Evolutionary conservation across 495 filamentous ascomycete species (phyloP), one percentile per base, ranked within the genome.

Genomic region (Umbilicaria muhlenbergii): DNA sequence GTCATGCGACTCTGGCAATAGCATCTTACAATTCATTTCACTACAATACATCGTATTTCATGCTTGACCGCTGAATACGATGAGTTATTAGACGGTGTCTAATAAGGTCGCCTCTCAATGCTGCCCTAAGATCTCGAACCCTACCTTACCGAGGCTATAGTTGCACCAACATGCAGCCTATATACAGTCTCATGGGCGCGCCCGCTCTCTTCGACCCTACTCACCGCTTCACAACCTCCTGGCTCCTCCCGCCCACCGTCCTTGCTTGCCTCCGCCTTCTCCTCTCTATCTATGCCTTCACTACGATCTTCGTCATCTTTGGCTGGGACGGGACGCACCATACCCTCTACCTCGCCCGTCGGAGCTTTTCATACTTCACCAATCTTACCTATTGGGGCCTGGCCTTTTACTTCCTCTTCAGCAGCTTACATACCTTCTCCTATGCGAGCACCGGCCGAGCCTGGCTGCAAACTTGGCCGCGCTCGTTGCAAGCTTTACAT

Each of bases 281-380:
- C 0, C 62, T 86, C 48, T 68, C 71, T 39, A 57, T 86, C 47
- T 92, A 88, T 60, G 68, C 72, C 49, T 83, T 92, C 67, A 58
- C 62, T n/a, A 71, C 75, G 7, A 70, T 81, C 44, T 60, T 89
- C 62, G 73, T 80, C 65, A 72, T 75, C 52, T 74, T 85, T 52
- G 74, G 61, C 36, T 83, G 69, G 67, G 49, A 75, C 39, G 65
- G 63, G 18, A 59, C 66, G 16, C 64, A 71, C 44, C 47, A 56
- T 36, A 46, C 61, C 32, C 62, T 63, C 62, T 40, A 56, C 19
- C 52, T 52, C 11, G 59, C 70, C 35, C 61, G 62, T 21, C 56
- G 64, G 35, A 63, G 63, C 39, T 91, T 89, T 68, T 80, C 74
- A 49, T 92, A 72, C 70, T 92, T 92, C 66, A 92, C 85, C 35